Percentiles rank a stretch among this genome's conserved stretches.
phyloP scores from a whole-genome alignment of 139 green algal species.

The Chloropicon primus region DNA sequence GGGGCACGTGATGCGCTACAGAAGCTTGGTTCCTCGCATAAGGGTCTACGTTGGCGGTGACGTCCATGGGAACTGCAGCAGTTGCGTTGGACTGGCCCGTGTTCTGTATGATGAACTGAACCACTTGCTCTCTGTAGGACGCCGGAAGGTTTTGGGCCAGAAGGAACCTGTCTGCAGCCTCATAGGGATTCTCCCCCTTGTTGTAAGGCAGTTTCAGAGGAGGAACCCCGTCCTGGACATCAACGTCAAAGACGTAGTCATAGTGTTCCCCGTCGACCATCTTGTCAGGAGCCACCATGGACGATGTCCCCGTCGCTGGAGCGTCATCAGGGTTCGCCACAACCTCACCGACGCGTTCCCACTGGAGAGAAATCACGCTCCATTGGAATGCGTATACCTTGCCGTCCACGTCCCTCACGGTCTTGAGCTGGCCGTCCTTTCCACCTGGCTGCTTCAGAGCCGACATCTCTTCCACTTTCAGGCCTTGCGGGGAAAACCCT shows the following conservation, averaged over 20 bases:
- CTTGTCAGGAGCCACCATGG: constrained; percentile 13
- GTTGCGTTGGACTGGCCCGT: constrained; percentile 19
- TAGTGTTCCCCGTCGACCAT: constrained; percentile 39
- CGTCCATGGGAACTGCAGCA: not conserved
- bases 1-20: not conserved
- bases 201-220: constrained; percentile 54
- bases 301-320: constrained; percentile 8
- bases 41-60: not conserved
- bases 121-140: constrained; percentile 65
- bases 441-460: constrained; percentile 33
- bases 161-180: constrained; percentile 78
- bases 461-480: constrained; percentile 43
- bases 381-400: not conserved
- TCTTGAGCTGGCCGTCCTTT: constrained; percentile 42
- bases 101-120: constrained; percentile 76
- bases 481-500: constrained; percentile 18
- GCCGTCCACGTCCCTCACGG: not conserved
- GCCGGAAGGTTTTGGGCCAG: constrained; percentile 54
- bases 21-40: not conserved
- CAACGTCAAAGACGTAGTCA: constrained; percentile 94
- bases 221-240: constrained; percentile 56
- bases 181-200: constrained; percentile 72
- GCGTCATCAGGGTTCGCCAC: constrained; percentile 28
- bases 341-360: constrained; percentile 82
- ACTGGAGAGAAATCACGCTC: constrained; percentile 24